These are phyloP conservation scores for Cryptococcus amylolentus DNA, from an alignment of 1,284 basidiomycete species.

Conservation along the genomic window DNA sequence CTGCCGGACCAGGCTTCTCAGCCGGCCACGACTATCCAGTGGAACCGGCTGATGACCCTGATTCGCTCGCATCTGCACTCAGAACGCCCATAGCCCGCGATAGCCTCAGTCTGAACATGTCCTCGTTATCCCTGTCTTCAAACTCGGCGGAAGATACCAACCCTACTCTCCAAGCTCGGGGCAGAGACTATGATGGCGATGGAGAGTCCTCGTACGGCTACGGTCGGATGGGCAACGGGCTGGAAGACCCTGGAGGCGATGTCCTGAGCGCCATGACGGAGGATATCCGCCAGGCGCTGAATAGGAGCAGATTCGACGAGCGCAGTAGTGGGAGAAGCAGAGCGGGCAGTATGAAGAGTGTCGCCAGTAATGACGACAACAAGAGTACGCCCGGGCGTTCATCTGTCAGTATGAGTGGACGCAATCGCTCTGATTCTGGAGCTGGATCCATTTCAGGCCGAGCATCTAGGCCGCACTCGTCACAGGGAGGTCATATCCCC, in stretches of 20 bases:
- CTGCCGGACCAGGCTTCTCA: constrained; percentile 12
- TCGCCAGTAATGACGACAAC: constrained; percentile 4
- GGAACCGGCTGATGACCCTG: constrained; percentile 21
- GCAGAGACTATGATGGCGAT: constrained; percentile 25
- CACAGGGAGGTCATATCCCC: background rate
- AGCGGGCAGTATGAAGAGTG: constrained; percentile 11
- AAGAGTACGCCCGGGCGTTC: constrained; percentile 3
- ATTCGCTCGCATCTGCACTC: constrained; percentile 19
- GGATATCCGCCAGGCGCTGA: constrained; percentile 36
- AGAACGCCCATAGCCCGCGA: constrained; percentile 17
- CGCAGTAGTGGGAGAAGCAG: constrained; percentile 13
- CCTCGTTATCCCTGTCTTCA: background rate
- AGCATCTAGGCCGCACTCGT: background rate
- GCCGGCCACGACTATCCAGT: constrained; percentile 19
- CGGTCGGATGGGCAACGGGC: constrained; percentile 24
- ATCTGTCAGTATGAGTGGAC: background rate
- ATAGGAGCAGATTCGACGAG: constrained; percentile 20
- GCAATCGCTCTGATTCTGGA: background rate
- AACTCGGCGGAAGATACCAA: constrained; percentile 31
- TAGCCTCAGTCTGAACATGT: background rate
- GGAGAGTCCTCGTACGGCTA: constrained; percentile 35
- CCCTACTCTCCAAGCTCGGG: constrained; percentile 36
- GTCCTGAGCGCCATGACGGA: constrained; percentile 39
- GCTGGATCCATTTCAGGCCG: background rate
- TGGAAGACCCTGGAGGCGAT: constrained; percentile 10